Percentiles rank a stretch among this genome's conserved stretches.
These are phyloP conservation scores for Tephrocybe sp. DNA, from an alignment of 768 basidiomycete species.

Conservation along the genomic window DNA sequence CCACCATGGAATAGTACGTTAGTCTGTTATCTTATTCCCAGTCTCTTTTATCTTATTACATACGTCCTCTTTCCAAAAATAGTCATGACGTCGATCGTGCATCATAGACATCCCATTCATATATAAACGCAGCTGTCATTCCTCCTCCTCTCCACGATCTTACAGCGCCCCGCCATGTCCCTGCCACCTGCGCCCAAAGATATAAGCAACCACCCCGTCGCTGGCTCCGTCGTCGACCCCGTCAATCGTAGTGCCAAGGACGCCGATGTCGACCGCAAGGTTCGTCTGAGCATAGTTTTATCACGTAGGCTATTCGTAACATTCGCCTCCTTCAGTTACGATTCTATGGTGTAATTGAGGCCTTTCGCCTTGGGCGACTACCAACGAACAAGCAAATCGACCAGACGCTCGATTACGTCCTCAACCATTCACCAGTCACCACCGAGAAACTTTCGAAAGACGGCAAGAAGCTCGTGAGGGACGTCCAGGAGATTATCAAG, in stretches of 20 bases:
- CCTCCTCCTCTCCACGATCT: neutral
- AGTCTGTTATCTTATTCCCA: neutral
- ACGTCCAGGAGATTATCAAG: conserved; percentile 77
- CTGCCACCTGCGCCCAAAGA: conserved; percentile 64
- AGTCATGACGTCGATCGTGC: conserved; percentile 13
- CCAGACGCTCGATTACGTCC: conserved; percentile 64
- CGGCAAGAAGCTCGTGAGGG: conserved; percentile 74
- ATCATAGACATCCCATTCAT: conserved; percentile 4
- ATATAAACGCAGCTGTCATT: conserved; percentile 5
- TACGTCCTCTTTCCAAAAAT: no score
- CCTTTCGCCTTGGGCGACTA: conserved; percentile 75
- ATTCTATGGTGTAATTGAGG: conserved; percentile 79
- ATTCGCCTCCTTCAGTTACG: conserved; percentile 46
- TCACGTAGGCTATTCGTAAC: neutral
- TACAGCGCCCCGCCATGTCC: conserved; percentile 48
- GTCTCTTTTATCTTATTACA: neutral
- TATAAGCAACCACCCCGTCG: conserved; percentile 54
- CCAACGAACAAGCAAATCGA: conserved; percentile 85
- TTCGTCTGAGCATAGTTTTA: conserved; percentile 17
- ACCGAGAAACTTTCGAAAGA: conserved; percentile 69
- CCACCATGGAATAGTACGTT: no score
- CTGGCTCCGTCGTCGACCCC: conserved; percentile 66
- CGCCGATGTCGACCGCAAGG: conserved; percentile 81
- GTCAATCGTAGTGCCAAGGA: conserved; percentile 59
- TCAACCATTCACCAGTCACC: conserved; percentile 58